These are phyloP conservation scores for Yamadazyma taylorii DNA, from an alignment of 1,139 yeast genomes.

Conservation along the genomic window DNA sequence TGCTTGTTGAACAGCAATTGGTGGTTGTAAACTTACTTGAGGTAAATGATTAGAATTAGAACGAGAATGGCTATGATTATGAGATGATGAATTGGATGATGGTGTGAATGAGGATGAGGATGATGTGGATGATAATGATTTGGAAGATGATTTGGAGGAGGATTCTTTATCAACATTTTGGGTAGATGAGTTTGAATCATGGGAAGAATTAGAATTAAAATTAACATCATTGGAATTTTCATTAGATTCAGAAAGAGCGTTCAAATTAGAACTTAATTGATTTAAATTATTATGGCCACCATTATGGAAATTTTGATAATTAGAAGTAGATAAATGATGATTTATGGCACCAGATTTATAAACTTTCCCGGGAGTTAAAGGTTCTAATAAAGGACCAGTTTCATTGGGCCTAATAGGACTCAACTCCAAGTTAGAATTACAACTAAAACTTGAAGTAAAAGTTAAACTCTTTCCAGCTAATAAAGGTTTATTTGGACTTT, in stretches of 20 bases:
- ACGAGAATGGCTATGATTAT: constrained; percentile 1
- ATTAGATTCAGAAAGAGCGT: not conserved
- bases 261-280: not conserved
- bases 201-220: constrained; percentile 1
- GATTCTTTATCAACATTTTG: not conserved
- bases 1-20: not conserved
- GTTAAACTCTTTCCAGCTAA: constrained; percentile 46
- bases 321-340: constrained; percentile 14
- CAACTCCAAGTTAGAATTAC: constrained; percentile 61
- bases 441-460: constrained; percentile 62
- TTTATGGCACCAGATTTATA: constrained; percentile 19
- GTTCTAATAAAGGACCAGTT: constrained; percentile 65
- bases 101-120: too few relatives aligned
- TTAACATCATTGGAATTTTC: not conserved
- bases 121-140: too few relatives aligned
- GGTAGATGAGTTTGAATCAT: not conserved
- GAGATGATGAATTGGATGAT: too few relatives aligned
- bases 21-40: constrained; percentile 1
- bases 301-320: constrained; percentile 11
- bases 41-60: not conserved
- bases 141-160: too few relatives aligned
- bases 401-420: constrained; percentile 58
- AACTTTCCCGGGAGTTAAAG: constrained; percentile 48
- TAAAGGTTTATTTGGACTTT: constrained; percentile 42
- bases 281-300: constrained; percentile 7